Conservation (phyloP, 768 basidiomycete species). For the Boletales sp. region DNA sequence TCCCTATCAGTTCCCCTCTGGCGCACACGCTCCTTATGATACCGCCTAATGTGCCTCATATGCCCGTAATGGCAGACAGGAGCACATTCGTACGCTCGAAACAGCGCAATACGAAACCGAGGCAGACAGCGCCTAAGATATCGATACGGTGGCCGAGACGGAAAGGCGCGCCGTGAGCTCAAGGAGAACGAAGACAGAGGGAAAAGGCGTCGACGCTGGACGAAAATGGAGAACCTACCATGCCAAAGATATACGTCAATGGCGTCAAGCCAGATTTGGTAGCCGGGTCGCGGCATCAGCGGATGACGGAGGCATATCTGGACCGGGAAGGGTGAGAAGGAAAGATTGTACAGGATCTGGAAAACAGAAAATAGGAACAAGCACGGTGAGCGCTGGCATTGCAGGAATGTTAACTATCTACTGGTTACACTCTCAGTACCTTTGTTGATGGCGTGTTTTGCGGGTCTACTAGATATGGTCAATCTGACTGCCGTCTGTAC, state of each 20-base stretch:
- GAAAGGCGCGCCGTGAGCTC: constrained; percentile 70
- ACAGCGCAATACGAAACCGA: constrained; percentile 57
- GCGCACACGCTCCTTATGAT: constrained; percentile 78
- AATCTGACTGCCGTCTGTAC: constrained; percentile 68
- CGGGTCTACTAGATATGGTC: constrained; percentile 67
- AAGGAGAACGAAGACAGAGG: constrained; percentile 72
- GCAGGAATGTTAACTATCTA: constrained; percentile 1
- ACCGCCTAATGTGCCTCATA: constrained; percentile 63
- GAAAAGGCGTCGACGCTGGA: constrained; percentile 50
- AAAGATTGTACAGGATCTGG: constrained; percentile 74
- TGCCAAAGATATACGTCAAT: constrained; percentile 83
- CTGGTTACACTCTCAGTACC: constrained; percentile 62
- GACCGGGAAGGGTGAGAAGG: constrained; percentile 84
- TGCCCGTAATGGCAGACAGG: constrained; percentile 72
- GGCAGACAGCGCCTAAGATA: constrained; percentile 41
- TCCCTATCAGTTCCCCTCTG: constrained; percentile 52
- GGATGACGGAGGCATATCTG: constrained; percentile 79
- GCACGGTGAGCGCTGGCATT: constrained; percentile 57
- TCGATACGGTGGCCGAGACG: constrained; percentile 73
- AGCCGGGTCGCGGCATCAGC: constrained; percentile 72
- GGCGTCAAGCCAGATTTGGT: constrained; percentile 68
- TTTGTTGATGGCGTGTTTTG: constrained; percentile 75
- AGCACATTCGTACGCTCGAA: constrained; percentile 66
- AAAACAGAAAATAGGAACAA: constrained; percentile 87
- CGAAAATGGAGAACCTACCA: constrained; percentile 43